Percentiles rank a stretch among this genome's conserved stretches.
These are phyloP conservation scores for Sarcocystis neurona DNA, from an alignment of 169 alveolate species.

Conservation along the genomic window DNA sequence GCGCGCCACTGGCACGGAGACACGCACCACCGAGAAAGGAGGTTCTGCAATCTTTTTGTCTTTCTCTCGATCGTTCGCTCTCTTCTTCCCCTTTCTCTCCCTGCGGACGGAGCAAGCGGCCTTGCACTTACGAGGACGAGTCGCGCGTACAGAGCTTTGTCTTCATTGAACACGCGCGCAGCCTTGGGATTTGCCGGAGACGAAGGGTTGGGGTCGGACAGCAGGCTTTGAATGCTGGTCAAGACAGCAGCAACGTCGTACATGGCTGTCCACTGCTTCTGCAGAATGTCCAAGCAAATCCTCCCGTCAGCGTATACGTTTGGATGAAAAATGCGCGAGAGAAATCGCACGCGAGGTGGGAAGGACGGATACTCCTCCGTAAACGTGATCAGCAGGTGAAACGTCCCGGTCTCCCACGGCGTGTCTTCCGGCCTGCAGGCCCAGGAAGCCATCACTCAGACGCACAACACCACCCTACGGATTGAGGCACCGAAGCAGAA, in stretches of 20 bases:
- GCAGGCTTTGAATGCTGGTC: slow-evolving; percentile 93
- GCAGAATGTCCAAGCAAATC: slow-evolving; percentile 92
- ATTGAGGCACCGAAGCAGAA: too few relatives aligned
- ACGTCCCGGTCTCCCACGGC: slow-evolving; percentile 73
- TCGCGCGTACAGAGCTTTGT: slow-evolving; percentile 80
- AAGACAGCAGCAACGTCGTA: slow-evolving; percentile 95
- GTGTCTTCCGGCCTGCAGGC: slow-evolving; percentile 68
- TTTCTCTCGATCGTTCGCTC: too few relatives aligned
- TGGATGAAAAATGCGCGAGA: slow-evolving; percentile 83
- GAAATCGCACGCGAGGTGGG: slow-evolving; percentile 82
- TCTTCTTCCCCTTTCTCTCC: too few relatives aligned
- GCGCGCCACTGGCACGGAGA: too few relatives aligned
- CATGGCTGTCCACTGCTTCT: slow-evolving; percentile 96
- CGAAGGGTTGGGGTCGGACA: slow-evolving; percentile 96
- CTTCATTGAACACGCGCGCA: slow-evolving; percentile 89
- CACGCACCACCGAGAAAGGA: too few relatives aligned
- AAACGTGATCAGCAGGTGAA: slow-evolving; percentile 83
- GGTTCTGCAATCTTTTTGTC: too few relatives aligned
- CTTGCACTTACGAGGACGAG: slow-evolving; percentile 63
- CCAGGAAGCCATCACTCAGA: too few relatives aligned
- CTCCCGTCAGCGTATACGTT: slow-evolving; percentile 93
- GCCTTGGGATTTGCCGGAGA: slow-evolving; percentile 98
- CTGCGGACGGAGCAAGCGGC: too few relatives aligned
- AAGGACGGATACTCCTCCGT: slow-evolving; percentile 84
- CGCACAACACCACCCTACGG: too few relatives aligned